Percentiles rank a stretch among this genome's conserved stretches.
These are phyloP conservation scores for Macrophomina pseudophaseolina DNA, from an alignment of 2,329 filamentous ascomycete species.

Conservation along the genomic window DNA sequence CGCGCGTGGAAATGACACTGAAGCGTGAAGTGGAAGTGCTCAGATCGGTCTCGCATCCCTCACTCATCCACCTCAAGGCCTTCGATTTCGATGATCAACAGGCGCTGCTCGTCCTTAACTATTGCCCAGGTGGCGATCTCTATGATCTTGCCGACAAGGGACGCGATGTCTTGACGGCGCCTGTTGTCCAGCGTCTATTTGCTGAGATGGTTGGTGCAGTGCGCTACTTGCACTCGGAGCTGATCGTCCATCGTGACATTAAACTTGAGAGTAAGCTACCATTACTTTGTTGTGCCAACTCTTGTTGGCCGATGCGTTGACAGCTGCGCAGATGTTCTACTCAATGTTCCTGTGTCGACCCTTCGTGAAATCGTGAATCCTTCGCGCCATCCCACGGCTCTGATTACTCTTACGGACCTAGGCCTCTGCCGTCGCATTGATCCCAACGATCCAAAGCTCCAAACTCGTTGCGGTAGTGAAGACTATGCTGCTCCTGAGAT, in stretches of 20 bases:
- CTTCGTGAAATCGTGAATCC: conserved; percentile 71
- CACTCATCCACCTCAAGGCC: conserved; percentile 86
- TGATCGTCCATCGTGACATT: conserved; percentile 95
- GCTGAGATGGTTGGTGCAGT: conserved; percentile 86
- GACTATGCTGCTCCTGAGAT: conserved; percentile 98
- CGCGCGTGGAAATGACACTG: conserved; percentile 88
- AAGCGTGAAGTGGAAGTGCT: conserved; percentile 96
- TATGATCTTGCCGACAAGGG: conserved; percentile 87
- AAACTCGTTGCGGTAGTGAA: conserved; percentile 91
- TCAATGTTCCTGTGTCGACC: conserved; percentile 76
- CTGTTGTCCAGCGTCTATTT: conserved; percentile 82
- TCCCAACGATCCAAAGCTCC: conserved; percentile 80
- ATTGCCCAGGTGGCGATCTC: conserved; percentile 91
- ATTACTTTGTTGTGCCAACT: conserved; percentile 31
- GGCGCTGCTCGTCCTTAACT: conserved; percentile 84
- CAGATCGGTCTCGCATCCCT: conserved; percentile 85
- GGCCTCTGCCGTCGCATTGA: conserved; percentile 86
- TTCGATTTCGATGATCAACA: conserved; percentile 85
- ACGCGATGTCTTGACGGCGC: conserved; percentile 68
- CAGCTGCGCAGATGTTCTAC: conserved; percentile 74
- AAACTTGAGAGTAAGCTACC: conserved; percentile 87
- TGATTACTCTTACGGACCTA: conserved; percentile 89
- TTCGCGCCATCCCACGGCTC: conserved; percentile 75
- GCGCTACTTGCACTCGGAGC: conserved; percentile 79
- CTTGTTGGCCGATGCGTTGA: conserved; percentile 33